Conservation (phyloP, 2,329 filamentous ascomycete species). For the Pyrenochaeta sp. region DNA sequence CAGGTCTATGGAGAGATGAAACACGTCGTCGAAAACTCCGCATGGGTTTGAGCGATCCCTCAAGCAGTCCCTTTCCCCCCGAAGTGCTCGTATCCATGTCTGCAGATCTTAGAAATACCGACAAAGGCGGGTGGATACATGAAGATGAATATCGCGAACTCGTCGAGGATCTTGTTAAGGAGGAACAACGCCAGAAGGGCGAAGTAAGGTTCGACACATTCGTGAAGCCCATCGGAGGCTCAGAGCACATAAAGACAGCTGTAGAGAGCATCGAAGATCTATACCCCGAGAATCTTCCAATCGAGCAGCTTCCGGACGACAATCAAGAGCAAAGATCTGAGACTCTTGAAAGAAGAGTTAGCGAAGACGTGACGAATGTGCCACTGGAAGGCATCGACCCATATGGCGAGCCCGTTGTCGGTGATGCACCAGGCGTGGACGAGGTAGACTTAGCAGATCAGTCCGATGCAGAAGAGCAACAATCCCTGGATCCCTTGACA, state of each 20-base stretch:
- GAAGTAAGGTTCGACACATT: conserved; percentile 72
- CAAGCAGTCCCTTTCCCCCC: conserved; percentile 78
- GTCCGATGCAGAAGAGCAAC: conserved; percentile 30
- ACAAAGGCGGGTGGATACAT: conserved; percentile 88
- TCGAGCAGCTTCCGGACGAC: conserved; percentile 21
- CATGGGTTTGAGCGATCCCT: conserved; percentile 70
- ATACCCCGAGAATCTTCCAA: conserved; percentile 71
- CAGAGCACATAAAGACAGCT: conserved; percentile 73
- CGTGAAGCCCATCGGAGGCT: conserved; percentile 62
- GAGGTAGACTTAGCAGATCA: conserved; percentile 25
- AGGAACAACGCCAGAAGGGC: conserved; percentile 66
- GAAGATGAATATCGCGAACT: conserved; percentile 81
- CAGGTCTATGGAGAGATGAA: conserved; percentile 90
- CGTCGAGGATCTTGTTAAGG: conserved; percentile 67
- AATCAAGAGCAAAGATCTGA: not conserved
- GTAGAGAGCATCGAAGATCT: conserved; percentile 88
- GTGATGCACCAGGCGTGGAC: conserved; percentile 34
- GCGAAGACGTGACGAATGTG: not conserved
- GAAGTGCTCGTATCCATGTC: conserved; percentile 91
- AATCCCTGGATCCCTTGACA: conserved; percentile 42
- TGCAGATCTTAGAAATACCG: conserved; percentile 76
- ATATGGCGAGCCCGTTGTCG: conserved; percentile 12
- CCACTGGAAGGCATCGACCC: not conserved
- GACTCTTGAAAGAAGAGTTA: not conserved
- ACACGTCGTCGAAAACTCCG: conserved; percentile 77